phyloP scores from a whole-genome alignment of 176 grass and related monocot species.

The Bromus sterilis region DNA sequence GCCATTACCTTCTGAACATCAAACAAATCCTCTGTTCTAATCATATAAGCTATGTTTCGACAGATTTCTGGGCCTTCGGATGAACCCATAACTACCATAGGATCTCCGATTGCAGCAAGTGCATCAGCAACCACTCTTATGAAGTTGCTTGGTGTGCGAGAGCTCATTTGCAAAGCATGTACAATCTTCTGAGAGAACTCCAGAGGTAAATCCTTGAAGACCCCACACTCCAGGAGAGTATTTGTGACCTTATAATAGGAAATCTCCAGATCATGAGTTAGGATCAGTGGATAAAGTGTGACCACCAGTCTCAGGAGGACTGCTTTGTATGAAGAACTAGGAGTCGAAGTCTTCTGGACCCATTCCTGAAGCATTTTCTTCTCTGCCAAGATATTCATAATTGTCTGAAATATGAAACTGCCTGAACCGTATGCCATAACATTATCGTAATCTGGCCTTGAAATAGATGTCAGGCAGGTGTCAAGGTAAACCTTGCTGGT shows the following conservation, averaged over 20 bases:
- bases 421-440: not conserved
- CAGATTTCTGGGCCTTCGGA: not conserved
- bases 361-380: constrained; percentile 14
- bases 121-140: constrained; percentile 37
- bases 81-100: constrained; percentile 48
- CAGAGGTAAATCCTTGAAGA: constrained; percentile 30
- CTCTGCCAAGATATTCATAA: constrained; percentile 11
- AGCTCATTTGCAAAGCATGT: not conserved
- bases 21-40: constrained; percentile 23
- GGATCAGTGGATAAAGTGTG: constrained; percentile 28
- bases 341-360: constrained; percentile 16
- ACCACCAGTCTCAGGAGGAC: constrained; percentile 48
- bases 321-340: not conserved
- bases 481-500: constrained; percentile 38
- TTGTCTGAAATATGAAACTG: constrained; percentile 12
- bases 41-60: not conserved
- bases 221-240: not conserved
- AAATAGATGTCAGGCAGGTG: constrained; percentile 18
- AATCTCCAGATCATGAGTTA: not conserved
- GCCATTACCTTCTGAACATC: constrained; percentile 20
- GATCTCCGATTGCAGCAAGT: constrained; percentile 40
- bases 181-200: constrained; percentile 38
- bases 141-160: not conserved
- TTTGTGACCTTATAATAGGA: constrained; percentile 2
- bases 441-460: not conserved